Conservation (phyloP, 352 stramenopile genomes). For the Pythium scleroteichum region DNA sequence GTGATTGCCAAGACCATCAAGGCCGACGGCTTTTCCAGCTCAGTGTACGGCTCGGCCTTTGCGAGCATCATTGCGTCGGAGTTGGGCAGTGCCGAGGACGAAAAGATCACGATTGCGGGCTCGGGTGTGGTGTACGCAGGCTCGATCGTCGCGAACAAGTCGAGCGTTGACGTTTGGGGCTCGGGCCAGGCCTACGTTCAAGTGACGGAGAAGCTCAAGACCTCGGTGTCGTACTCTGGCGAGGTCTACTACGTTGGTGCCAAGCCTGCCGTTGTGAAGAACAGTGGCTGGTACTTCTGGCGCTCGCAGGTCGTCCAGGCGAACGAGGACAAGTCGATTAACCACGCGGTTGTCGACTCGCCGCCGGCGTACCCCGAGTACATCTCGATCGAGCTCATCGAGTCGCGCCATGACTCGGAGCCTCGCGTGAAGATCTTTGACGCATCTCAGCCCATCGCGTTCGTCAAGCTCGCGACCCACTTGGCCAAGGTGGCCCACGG, state of each 20-base stretch:
- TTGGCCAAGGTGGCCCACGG: slow-evolving; percentile 28
- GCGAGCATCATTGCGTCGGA: slow-evolving; percentile 38
- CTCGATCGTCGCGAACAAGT: slow-evolving; percentile 40
- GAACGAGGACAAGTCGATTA: slow-evolving; percentile 38
- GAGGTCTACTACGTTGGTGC: slow-evolving; percentile 53
- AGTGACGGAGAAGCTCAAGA: slow-evolving; percentile 45
- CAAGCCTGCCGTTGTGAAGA: slow-evolving; percentile 41
- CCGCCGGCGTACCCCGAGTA: slow-evolving; percentile 24
- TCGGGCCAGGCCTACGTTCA: slow-evolving; percentile 49
- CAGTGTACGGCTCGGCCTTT: slow-evolving; percentile 51
- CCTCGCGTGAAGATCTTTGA: slow-evolving; percentile 34
- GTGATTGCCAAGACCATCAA: slow-evolving; percentile 39
- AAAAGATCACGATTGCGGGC: slow-evolving; percentile 52
- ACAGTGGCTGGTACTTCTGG: slow-evolving; percentile 60
- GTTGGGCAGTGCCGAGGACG: slow-evolving; percentile 38
- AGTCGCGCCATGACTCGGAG: slow-evolving; percentile 34
- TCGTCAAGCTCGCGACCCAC: slow-evolving; percentile 8
- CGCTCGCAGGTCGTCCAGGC: slow-evolving; percentile 46
- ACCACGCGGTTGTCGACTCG: slow-evolving; percentile 29
- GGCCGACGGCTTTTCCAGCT: slow-evolving; percentile 37
- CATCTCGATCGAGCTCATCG: slow-evolving; percentile 17
- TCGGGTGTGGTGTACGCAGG: slow-evolving; percentile 47
- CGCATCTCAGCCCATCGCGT: background rate
- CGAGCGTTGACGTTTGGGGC: slow-evolving; percentile 49
- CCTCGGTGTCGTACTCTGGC: slow-evolving; percentile 52